Base-by-base conservation (phyloP, 2,329 filamentous ascomycete genomes). In the Beauveria varroae region DNA sequence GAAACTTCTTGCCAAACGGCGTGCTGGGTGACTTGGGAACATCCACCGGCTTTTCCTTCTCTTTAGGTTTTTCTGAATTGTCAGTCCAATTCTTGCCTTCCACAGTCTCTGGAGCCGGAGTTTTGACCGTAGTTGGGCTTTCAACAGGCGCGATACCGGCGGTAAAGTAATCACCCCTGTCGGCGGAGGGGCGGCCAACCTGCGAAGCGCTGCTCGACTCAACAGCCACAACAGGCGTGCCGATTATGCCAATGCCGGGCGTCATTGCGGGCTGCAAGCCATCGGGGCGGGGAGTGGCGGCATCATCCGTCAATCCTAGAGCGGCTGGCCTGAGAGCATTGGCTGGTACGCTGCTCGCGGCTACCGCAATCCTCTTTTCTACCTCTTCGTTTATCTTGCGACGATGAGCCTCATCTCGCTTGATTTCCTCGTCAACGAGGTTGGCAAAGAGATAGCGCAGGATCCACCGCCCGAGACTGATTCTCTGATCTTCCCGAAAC, bases 391-490 rank as follows among this genome's bases (percentile, higher is more conserved):
- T 83, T 8, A 96, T 76, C 51, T 83, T 82, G 50, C 85, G 79
- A n/a, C 93, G 85, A 70, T 89, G 86, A 0, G 76, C 78, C 68
- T 90, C 86, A 69, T 99, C 95, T 57, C 91, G 85, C 65, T 83
- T 86, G 66, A 96, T 89, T 72, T 98, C 91, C 72, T 97, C 93
- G 63, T 96, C 90, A 59, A 99, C 89, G 47, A 98, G 79, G 60
- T 89, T 89, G 10, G 88, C 86, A 75, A 99, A 99, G 0, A 99
- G 81, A 73, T 97, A 96, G 40, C 95, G 86, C 63, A 99, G 77
- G 51, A 98, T 86, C 95, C 95, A 99, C 79, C 96, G 96, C 9
- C 95, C 95, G 51, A 98, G 85, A 69, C 96, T 98, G 73, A 98
- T 96, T 76, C 95, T 86, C 76, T 98, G 93, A 68, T 99, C 95